Evolutionary conservation across 2,329 filamentous ascomycete genomes (phyloP).

Genomic region (Verticillium zaregamsianum): DNA sequence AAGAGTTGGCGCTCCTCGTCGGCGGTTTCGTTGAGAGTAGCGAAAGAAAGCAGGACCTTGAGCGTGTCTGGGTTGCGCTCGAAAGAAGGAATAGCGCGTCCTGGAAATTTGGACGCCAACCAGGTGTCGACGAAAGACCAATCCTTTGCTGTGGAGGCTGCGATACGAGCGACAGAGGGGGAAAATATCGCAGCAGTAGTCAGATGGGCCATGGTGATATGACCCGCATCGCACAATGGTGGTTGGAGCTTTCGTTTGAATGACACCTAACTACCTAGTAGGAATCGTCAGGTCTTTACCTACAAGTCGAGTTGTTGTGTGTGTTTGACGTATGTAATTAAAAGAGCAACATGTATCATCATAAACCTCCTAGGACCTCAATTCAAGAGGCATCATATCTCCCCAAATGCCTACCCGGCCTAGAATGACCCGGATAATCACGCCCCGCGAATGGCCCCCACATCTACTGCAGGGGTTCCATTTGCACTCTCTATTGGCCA

Average conservation of each 20-base stretch:
- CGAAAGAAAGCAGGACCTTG: conserved; percentile 68
- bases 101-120: conserved; percentile 67
- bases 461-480: too few species aligned
- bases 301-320: not conserved
- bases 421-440: too few species aligned
- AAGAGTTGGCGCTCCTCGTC: conserved; percentile 64
- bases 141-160: conserved; percentile 79
- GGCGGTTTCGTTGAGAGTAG: conserved; percentile 70
- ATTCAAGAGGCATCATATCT: too few species aligned
- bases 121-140: conserved; percentile 87
- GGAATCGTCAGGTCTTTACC: too few species aligned
- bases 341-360: too few species aligned
- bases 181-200: conserved; percentile 57
- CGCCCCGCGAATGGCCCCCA: too few species aligned
- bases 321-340: too few species aligned
- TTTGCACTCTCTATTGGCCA: not conserved
- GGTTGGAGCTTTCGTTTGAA: too few species aligned
- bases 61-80: conserved; percentile 86
- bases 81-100: conserved; percentile 63
- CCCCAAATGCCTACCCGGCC: too few species aligned
- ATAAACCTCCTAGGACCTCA: too few species aligned
- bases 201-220: not conserved
- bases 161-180: conserved; percentile 65
- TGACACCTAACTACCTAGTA: too few species aligned
- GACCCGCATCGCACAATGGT: not conserved